Evolutionary conservation across 73 alveolate species (phyloP).

Genomic region (Paramecium biaurelia): DNA sequence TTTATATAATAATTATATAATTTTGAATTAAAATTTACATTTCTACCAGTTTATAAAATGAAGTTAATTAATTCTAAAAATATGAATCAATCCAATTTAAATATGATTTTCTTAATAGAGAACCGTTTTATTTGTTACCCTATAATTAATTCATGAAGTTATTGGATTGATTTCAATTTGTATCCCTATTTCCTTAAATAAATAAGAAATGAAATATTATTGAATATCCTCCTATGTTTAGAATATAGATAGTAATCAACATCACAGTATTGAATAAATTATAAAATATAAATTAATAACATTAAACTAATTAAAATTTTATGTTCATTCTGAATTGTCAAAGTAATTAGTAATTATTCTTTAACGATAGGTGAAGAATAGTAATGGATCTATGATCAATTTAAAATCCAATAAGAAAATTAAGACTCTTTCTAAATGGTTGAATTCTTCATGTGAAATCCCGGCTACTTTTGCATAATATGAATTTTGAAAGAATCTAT

Average conservation of each 20-base stretch:
- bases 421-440: slow-evolving; percentile 72
- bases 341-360: background rate
- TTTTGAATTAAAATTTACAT: too few relatives aligned
- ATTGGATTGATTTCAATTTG: too few relatives aligned
- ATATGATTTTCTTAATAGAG: background rate
- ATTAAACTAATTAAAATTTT: background rate
- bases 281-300: background rate
- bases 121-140: background rate
- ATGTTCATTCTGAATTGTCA: background rate
- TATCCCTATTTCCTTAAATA: too few relatives aligned
- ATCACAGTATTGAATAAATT: background rate
- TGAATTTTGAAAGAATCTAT: slow-evolving; percentile 62
- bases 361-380: background rate
- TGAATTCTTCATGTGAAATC: slow-evolving; percentile 67
- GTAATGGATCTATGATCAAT: slow-evolving; percentile 56
- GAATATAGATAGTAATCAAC: background rate
- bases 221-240: background rate
- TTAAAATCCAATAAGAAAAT: slow-evolving; percentile 66
- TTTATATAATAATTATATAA: too few relatives aligned
- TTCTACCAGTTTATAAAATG: too few relatives aligned
- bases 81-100: background rate
- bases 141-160: too few relatives aligned
- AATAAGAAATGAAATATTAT: too few relatives aligned
- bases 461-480: slow-evolving; percentile 83
- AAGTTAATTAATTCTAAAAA: too few relatives aligned